Percentiles rank a stretch among this genome's conserved stretches.
Conservation (phyloP, 352 stramenopile genomes). For the Pythium inflatum region DNA sequence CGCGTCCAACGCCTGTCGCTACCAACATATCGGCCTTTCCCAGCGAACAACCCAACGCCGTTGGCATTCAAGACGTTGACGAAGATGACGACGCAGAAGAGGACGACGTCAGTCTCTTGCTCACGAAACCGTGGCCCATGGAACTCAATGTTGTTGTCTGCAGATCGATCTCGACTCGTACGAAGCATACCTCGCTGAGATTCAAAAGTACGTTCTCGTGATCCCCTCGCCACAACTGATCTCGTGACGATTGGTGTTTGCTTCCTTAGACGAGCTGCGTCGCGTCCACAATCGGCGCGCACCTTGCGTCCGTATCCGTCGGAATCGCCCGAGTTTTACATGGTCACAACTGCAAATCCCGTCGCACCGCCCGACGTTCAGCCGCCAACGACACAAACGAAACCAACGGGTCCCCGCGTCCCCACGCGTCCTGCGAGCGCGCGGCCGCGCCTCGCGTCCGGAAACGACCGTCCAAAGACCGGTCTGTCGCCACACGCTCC, state of each 20-base stretch:
- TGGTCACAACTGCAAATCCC: conserved; percentile 50
- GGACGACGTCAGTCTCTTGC: no score
- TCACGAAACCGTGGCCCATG: no score
- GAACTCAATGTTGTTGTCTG: not conserved
- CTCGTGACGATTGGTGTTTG: not conserved
- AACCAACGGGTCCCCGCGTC: not conserved
- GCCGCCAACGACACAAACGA: not conserved
- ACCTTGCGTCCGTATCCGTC: conserved; percentile 41
- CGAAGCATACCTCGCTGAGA: conserved; percentile 57
- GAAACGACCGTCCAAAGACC: not conserved
- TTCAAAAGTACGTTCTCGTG: conserved; percentile 40
- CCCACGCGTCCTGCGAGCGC: conserved; percentile 49
- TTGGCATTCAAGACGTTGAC: conserved; percentile 9
- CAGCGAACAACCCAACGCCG: no score
- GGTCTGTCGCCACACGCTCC: conserved; percentile 13
- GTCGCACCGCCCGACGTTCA: conserved; percentile 23
- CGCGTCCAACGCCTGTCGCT: conserved; percentile 6
- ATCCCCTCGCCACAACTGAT: not conserved
- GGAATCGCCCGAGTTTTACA: conserved; percentile 62
- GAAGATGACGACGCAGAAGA: conserved; percentile 18
- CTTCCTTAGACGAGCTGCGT: conserved; percentile 37
- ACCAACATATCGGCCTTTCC: no score
- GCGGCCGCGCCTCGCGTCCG: conserved; percentile 33
- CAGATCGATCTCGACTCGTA: conserved; percentile 71
- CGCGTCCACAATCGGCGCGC: conserved; percentile 48